Evolutionary conservation across 2,329 filamentous ascomycete species (phyloP), one percentile per base, ranked within the genome.

Genomic region (Aspergillus fijiensis): DNA sequence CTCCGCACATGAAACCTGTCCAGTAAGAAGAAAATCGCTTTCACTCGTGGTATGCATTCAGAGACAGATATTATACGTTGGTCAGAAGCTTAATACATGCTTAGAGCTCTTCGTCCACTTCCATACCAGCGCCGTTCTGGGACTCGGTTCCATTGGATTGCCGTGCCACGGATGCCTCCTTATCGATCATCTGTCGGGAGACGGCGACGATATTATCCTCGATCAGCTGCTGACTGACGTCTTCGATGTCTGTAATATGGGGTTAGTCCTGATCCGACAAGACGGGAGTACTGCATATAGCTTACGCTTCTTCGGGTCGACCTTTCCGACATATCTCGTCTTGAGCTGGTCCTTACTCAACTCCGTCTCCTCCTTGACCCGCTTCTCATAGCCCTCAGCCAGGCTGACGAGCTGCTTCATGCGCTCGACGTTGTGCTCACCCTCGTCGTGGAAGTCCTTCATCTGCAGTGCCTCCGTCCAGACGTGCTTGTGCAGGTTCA

Each of bases 161-260:
- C 84, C 78, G 89, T 21, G 94, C 91, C 78, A 96, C 91, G 5
- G 92, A 95, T 3, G 95, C 95, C 78, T 99, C 95, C 81, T 98
- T 98, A 81, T 98, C 95, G 72, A 99, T 98, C 94, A 99, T 97
- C 78, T 98, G 95, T 76, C 94, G 85, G 66, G 92, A 96, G n/a
- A 99, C 93, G 3, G 92, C 91, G 12, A 99, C 95, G 66, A 99
- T 99, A 79, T 99, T 99, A 85, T 99, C 95, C 80, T 99, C 96
- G 71, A 99, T 98, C 66, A 98, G 85, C 76, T 96, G 89, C 79
- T 97, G 93, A 58, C 95, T 95, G 51, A 99, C 91, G 69, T 96
- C 92, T 78, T 97, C 93, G 74, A 99, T 85, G 77, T 99, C 84
- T 86, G 65, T 51, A 59, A 42, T n/a, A 33, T n/a, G 23, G 55